phyloP scores from a whole-genome alignment of 2,329 filamentous ascomycete genomes.

The Ophiostoma quercus region DNA sequence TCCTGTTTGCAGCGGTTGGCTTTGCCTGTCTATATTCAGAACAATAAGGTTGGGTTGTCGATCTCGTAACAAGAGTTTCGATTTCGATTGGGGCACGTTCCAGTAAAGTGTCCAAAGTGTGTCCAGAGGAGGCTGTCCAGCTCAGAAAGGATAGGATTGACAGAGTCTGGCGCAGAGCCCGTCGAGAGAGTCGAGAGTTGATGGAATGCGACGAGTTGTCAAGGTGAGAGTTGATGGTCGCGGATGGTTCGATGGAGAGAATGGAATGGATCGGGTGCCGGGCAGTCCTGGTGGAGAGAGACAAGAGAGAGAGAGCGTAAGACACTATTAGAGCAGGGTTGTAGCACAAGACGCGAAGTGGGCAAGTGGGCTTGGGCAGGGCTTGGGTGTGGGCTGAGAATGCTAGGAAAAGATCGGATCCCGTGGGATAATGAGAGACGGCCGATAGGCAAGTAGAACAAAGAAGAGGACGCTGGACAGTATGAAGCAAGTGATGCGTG shows the following conservation, averaged over 20 bases:
- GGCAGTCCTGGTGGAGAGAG: not conserved
- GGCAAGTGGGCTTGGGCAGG: not conserved
- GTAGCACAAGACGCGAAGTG: not conserved
- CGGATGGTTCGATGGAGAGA: not conserved
- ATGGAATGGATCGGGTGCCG: not conserved
- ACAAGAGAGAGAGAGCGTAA: not conserved
- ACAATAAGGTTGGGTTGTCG: not conserved
- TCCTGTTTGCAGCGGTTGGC: not conserved
- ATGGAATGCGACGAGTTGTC: slow-evolving; percentile 4
- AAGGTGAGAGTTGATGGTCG: not conserved
- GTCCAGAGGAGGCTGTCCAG: not conserved
- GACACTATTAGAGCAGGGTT: not conserved
- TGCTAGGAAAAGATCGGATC: not conserved
- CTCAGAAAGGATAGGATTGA: not conserved
- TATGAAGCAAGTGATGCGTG: not conserved
- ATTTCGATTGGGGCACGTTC: not conserved
- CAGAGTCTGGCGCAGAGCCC: too few relatives aligned
- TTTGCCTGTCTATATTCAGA: not conserved
- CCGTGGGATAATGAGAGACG: not conserved
- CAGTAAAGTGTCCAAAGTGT: not conserved
- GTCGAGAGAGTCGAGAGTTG: not conserved
- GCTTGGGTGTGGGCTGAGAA: not conserved
- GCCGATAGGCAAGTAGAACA: not conserved
- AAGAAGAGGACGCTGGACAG: too few relatives aligned
- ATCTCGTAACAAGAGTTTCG: not conserved